phyloP scores from a whole-genome alignment of 169 alveolate genomes.

The Plasmodium blacklocki region DNA sequence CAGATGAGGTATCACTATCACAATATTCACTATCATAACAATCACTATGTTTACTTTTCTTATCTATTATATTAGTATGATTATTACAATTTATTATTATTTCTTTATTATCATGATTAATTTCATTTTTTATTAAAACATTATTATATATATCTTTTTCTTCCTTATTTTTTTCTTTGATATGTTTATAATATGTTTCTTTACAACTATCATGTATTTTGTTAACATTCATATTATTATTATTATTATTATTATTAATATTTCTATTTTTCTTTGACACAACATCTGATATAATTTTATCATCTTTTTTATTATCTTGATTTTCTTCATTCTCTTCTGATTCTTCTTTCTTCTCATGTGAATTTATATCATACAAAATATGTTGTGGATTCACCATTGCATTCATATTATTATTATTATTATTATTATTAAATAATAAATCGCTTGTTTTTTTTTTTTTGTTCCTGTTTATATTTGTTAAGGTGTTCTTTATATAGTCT shows the following conservation, averaged over 20 bases:
- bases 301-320: not conserved
- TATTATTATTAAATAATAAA: not conserved
- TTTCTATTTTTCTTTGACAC: not conserved
- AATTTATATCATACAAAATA: not conserved
- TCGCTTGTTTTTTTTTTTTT: not conserved
- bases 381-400: not conserved
- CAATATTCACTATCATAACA: not conserved
- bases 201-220: not conserved
- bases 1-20: too few species aligned
- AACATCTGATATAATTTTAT: not conserved
- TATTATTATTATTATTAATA: not conserved
- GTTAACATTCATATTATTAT: not conserved
- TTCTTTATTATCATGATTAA: not conserved
- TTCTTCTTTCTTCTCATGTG: constrained; percentile 6
- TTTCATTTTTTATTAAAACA: not conserved
- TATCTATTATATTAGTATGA: not conserved
- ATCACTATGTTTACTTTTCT: not conserved
- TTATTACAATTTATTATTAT: too few species aligned
- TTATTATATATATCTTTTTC: not conserved
- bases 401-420: not conserved
- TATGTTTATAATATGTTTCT: too few species aligned
- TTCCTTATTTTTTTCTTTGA: not conserved
- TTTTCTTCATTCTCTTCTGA: constrained; percentile 6
- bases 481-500: not conserved
- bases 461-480: not conserved